Evolutionary conservation across 2,329 filamentous ascomycete species (phyloP), one percentile per base, ranked within the genome.

Genomic region (Shiraia bambusicola): DNA sequence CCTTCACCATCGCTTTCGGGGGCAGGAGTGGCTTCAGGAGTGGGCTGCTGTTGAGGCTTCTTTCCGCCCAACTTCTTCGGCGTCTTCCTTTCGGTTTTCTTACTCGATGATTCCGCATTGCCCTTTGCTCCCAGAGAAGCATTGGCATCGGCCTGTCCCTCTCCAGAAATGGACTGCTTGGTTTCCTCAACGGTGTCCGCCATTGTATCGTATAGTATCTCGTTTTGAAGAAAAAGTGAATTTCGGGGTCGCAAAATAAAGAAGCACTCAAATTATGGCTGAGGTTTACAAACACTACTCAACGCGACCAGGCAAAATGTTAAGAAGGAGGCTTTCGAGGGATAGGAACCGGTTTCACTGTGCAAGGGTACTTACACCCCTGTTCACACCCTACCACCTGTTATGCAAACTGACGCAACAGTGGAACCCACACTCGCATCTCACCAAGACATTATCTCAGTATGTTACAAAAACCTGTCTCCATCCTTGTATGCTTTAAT

Each of bases 11-110:
- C 69, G 54, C 72, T 71, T 47, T 69, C 66, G 50, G 65, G 64
- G 49, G 69, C 71, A 53, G 73, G 73, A 47, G 72, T 76, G 45
- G 73, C 69, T 58, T 70, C 66, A 56, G 74, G 72, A 66, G 67
- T 75, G 55, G 64, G 71, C 55, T 72, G 67, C 47, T 71, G 66
- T 56, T 71, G 66, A 49, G 62, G 58, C 55, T 71, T 67, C 64
- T 75, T 74, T 49, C 61, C 61, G 57, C 72, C 71, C 52, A 76
- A 62, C 68, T 76, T 76, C 64, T 75, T 73, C 27, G 74, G 74
- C 45, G 72, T 70, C 58, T 71, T 72, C 62, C 73, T 76, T 55
- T 70, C 67, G 54, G 59, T 68, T 69, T 69, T 71, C 68, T 71
- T 67, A 69, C 65, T 69, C 59, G 63, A 64, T 62, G 59, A 66